phyloP scores from a whole-genome alignment of 441 rosid genomes.

The Pelargonium hybrid region DNA sequence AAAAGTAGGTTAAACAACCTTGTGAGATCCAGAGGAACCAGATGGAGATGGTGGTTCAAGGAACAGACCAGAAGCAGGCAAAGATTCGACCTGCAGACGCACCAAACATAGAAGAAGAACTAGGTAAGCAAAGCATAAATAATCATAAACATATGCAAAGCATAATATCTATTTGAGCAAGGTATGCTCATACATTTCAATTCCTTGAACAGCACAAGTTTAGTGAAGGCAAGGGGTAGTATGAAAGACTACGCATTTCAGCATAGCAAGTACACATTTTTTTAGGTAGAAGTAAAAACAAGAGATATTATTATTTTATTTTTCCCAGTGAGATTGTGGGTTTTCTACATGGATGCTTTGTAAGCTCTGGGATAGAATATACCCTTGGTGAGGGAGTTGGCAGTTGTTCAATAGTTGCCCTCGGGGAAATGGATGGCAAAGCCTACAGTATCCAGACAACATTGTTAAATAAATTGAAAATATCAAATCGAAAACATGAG shows the following conservation, averaged over 20 bases:
- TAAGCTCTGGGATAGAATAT: slow-evolving; percentile 9
- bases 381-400: slow-evolving; percentile 55
- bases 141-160: slow-evolving; percentile 4
- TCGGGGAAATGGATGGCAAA: slow-evolving; percentile 34
- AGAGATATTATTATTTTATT: too few relatives aligned
- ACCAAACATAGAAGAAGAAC: slow-evolving; percentile 16
- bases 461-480: slow-evolving; percentile 6
- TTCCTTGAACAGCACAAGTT: not conserved
- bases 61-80: slow-evolving; percentile 34
- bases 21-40: slow-evolving; percentile 34
- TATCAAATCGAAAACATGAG: slow-evolving; percentile 2
- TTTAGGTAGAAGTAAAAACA: too few relatives aligned
- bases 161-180: not conserved
- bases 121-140: not conserved
- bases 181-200: not conserved
- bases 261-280: too few relatives aligned
- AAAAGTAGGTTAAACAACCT: slow-evolving; percentile 32
- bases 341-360: too few relatives aligned
- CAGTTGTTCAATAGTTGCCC: slow-evolving; percentile 33
- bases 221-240: not conserved
- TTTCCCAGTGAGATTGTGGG: too few relatives aligned
- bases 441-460: slow-evolving; percentile 35
- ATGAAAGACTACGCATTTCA: too few relatives aligned
- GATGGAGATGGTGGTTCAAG: slow-evolving; percentile 31
- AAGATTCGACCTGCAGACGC: slow-evolving; percentile 34